Conservation (phyloP, 805 yeast species). For the Spathaspora boniae region DNA sequence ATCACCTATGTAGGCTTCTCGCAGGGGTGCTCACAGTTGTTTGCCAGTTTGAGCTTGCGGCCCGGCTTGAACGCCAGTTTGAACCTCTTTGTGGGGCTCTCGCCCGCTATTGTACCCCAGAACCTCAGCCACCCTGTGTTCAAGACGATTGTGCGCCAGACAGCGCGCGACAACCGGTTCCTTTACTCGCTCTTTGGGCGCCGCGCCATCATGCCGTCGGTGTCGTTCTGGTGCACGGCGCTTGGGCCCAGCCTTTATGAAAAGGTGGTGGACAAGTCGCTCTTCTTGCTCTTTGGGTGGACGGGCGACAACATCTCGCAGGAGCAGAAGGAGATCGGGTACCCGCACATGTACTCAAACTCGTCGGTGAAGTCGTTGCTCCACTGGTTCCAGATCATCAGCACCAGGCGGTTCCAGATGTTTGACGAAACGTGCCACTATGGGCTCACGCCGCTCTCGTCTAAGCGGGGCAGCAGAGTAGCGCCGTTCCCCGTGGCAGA, state of each 20-base stretch:
- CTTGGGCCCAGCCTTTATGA: conserved; percentile 21
- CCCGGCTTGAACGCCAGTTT: conserved; percentile 20
- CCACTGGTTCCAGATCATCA: conserved; percentile 33
- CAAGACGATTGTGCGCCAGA: conserved; percentile 20
- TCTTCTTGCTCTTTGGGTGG: conserved; percentile 27
- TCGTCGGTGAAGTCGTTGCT: conserved; percentile 25
- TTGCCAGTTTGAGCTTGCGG: conserved; percentile 27
- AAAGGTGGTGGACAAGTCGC: conserved; percentile 21
- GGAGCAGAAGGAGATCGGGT: conserved; percentile 24
- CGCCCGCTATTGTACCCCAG: conserved; percentile 28
- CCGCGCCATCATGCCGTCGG: conserved; percentile 27
- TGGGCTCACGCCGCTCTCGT: conserved; percentile 21
- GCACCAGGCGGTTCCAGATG: conserved; percentile 29
- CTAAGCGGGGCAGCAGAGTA: conserved; percentile 16
- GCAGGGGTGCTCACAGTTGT: conserved; percentile 30
- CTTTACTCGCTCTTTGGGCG: conserved; percentile 24
- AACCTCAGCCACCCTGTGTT: conserved; percentile 22
- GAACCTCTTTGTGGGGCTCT: conserved; percentile 24
- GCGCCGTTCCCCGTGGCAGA: conserved; percentile 29
- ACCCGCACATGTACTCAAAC: conserved; percentile 29
- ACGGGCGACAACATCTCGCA: conserved; percentile 18
- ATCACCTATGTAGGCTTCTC: conserved; percentile 28
- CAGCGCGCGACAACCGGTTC: conserved; percentile 23
- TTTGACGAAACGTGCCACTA: conserved; percentile 24
- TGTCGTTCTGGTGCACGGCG: conserved; percentile 24